Evolutionary conservation across 805 yeast genomes (phyloP).

Genomic region (Candida patagonica): DNA sequence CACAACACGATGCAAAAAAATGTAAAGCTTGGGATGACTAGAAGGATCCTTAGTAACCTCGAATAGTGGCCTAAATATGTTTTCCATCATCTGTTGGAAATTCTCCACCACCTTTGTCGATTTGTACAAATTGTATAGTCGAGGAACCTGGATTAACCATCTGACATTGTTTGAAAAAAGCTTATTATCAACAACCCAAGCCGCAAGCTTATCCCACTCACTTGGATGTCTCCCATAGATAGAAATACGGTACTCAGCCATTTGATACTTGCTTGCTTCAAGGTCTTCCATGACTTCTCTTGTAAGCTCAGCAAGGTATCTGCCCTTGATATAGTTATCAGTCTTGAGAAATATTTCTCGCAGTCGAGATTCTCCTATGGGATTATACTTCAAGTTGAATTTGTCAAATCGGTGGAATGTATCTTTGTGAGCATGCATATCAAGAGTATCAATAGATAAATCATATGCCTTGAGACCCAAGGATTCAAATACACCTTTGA

Average conservation of each 20-base stretch:
- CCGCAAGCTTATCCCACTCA: slow-evolving; percentile 94
- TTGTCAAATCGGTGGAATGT: slow-evolving; percentile 97
- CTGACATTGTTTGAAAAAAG: slow-evolving; percentile 87
- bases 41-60: slow-evolving; percentile 82
- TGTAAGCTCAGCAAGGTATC: slow-evolving; percentile 87
- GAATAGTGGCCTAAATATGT: slow-evolving; percentile 78
- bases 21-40: slow-evolving; percentile 81
- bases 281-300: slow-evolving; percentile 89
- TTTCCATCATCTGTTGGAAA: slow-evolving; percentile 70
- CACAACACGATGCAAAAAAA: slow-evolving; percentile 85
- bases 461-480: slow-evolving; percentile 89
- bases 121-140: slow-evolving; percentile 84
- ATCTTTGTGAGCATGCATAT: slow-evolving; percentile 99
- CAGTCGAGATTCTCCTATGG: slow-evolving; percentile 94
- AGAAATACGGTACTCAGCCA: slow-evolving; percentile 93
- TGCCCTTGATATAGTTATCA: slow-evolving; percentile 83
- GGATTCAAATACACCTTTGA: slow-evolving; percentile 86
- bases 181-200: slow-evolving; percentile 92
- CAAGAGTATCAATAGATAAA: slow-evolving; percentile 89
- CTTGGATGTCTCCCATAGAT: slow-evolving; percentile 80
- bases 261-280: slow-evolving; percentile 92
- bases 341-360: slow-evolving; percentile 95
- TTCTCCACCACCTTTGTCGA: slow-evolving; percentile 56
- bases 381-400: slow-evolving; percentile 93
- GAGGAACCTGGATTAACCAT: slow-evolving; percentile 93